Conservation (phyloP, 2,329 filamentous ascomycete genomes). For the Graphiopsis chlorocephala region DNA sequence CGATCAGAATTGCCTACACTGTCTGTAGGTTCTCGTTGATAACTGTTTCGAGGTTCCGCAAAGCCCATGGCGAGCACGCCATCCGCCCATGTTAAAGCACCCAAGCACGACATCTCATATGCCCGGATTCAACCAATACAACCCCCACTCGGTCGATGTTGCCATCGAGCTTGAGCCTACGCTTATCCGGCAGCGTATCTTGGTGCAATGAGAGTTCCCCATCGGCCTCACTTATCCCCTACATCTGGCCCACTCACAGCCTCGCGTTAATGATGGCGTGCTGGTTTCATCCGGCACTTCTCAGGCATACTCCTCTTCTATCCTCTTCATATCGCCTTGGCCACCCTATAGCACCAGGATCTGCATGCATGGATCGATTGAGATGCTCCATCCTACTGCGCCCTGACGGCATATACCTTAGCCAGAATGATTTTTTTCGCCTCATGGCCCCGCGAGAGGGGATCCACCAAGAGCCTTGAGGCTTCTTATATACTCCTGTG, state of each 20-base stretch:
- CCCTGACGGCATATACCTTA: neutral
- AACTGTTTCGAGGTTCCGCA: neutral
- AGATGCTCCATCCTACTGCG: conserved; percentile 4
- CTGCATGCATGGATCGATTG: conserved; percentile 1
- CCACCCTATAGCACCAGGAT: neutral
- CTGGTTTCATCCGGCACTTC: neutral
- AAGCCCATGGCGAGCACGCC: neutral
- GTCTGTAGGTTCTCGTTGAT: neutral
- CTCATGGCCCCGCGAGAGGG: neutral
- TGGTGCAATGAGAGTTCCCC: neutral
- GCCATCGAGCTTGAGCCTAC: conserved; percentile 6
- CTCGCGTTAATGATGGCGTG: conserved; percentile 11
- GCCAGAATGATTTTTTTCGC: conserved; percentile 1
- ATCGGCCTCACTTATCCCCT: neutral
- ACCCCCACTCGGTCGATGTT: conserved; percentile 3
- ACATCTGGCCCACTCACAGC: neutral
- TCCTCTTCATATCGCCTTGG: neutral
- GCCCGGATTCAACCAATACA: neutral
- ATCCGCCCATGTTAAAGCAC: neutral
- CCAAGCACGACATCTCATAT: conserved; percentile 12
- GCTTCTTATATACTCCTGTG: conserved; percentile 2
- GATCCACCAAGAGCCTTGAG: neutral
- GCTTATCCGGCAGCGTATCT: conserved; percentile 14
- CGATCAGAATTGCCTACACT: neutral
- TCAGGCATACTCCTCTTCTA: neutral